A percentile compares a stretch with the other conserved stretches of the same genome.
Conservation (phyloP, 2,329 filamentous ascomycete species). For the Davidsoniella australis region DNA sequence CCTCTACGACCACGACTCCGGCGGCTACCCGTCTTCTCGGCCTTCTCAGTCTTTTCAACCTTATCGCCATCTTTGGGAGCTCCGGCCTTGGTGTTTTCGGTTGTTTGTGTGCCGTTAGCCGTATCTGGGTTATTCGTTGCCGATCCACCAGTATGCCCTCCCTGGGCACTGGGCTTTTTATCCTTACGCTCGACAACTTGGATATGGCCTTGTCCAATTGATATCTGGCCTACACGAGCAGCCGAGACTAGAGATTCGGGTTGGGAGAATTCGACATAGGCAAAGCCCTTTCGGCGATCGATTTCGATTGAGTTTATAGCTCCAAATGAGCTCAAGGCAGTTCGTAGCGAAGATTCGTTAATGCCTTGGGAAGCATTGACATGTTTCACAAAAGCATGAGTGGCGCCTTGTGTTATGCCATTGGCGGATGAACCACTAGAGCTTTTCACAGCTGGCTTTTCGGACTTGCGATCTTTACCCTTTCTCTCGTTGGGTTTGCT, state of each 20-base stretch:
- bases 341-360: constrained; percentile 62
- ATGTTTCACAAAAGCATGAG: constrained; percentile 63
- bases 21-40: constrained; percentile 16
- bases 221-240: constrained; percentile 62
- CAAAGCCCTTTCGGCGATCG: constrained; percentile 86
- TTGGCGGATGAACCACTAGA: constrained; percentile 14
- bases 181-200: constrained; percentile 74
- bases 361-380: constrained; percentile 83
- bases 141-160: constrained; percentile 3
- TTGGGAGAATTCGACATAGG: constrained; percentile 76
- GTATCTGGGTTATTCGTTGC: constrained; percentile 12
- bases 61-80: constrained; percentile 1
- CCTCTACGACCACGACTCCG: constrained; percentile 14
- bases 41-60: constrained; percentile 14
- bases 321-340: constrained; percentile 59
- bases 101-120: not conserved
- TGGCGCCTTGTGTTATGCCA: constrained; percentile 28
- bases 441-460: constrained; percentile 16
- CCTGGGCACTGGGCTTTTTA: constrained; percentile 22
- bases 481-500: not conserved
- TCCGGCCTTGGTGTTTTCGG: not conserved
- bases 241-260: constrained; percentile 58
- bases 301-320: constrained; percentile 68
- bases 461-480: constrained; percentile 19
- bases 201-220: constrained; percentile 70